Base-by-base conservation (phyloP, 345 rosid species). In the Mallotus nudiflorus region DNA sequence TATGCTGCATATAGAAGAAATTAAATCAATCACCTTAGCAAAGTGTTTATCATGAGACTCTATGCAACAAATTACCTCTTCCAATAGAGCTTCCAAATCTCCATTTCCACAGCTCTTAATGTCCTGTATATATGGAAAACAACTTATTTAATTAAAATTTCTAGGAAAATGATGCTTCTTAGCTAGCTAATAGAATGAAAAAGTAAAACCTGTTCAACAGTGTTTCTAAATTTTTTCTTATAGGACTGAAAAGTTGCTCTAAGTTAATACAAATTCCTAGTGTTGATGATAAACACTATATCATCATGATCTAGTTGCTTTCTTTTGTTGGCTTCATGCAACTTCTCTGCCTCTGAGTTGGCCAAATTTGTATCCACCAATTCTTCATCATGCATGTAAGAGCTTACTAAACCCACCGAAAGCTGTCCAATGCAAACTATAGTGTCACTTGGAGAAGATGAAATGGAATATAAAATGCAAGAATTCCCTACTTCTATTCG, bases 21-120 rank as follows among this genome's bases (percentile, higher is more conserved):
- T n/a, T 33, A 39, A 69, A 31, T 58, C 27, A 45, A 60, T 70
- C n/a, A 87, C 98, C 94, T 88, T 84, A 33, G 98, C 97, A 57
- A 95, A 92, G 73, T 95, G 91, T 78, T 81, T 89, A 83, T 88
- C 96, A 2, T 97, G 98, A 57, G 69, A 67, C 22, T 85, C 84
- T 60, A 90, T 76, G 75, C 98, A 88, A 54, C 66, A 58, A 46
- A 90, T 75, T n/a, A 73, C 85, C 68, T 73, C 79, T 75, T 72
- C 68, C 79, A 87, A 52, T 10, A 94, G 80, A 71, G 78, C 75
- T 73, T 75, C 85, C 70, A 91, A 40, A 55, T 86, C 88, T 53
- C 84, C 86, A 5, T 85, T 82, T 68, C 95, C 91, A 45, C 82
- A 80, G 6, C 40, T 80, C 77, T 73, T 67, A 65, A 88, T 72